Base-by-base conservation (phyloP, 2,329 filamentous ascomycete species). In the Purpureocillium takamizusanense region DNA sequence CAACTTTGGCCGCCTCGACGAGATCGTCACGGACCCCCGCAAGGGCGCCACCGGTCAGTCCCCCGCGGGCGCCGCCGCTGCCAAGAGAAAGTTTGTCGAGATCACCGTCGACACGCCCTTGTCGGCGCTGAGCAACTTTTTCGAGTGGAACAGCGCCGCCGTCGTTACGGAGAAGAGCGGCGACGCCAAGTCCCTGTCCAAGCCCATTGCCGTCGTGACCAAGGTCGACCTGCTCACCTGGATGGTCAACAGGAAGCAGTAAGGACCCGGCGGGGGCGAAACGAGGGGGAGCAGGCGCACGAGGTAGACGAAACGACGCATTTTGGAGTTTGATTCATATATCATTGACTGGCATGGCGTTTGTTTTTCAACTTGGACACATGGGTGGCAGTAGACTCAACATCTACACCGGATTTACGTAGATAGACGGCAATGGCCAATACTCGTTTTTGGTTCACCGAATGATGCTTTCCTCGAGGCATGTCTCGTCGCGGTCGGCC, bases 141-240 rank as follows among this genome's bases (percentile, higher is more conserved):
- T 97, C 48, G 88, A 97, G 66, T 97, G 92, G 88, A 97, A 98
- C 64, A 92, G 85, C 50, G 90, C 92, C 1, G 92, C 92, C 0
- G 80, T 98, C 35, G 87, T 98, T 3, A 98, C 90, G 0, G 89
- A 97, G 60, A 73, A 76, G 49, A 67, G 68, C 11, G 65, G 65
- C 31, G 72, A 74, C 41, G 65, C 69, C 39, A 63, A 70, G 42
- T 75, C 70, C 16, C 60, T 77, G 39, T 74, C 74, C 33, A 94
- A 86, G 69, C 88, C 94, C 2, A 70, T 92, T 36, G 92, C 87
- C 7, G 79, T 98, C 8, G 89, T 94, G 7, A 97, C 92, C 25
- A 98, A 98, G 74, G 92, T 98, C 5, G 92, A 98, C 64, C 62
- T 98, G 51, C 64, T 98, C 53, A 88, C 82, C 31, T 98, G 86